Base-by-base conservation (phyloP, 495 filamentous ascomycete genomes). In the Penicillium silybi region DNA sequence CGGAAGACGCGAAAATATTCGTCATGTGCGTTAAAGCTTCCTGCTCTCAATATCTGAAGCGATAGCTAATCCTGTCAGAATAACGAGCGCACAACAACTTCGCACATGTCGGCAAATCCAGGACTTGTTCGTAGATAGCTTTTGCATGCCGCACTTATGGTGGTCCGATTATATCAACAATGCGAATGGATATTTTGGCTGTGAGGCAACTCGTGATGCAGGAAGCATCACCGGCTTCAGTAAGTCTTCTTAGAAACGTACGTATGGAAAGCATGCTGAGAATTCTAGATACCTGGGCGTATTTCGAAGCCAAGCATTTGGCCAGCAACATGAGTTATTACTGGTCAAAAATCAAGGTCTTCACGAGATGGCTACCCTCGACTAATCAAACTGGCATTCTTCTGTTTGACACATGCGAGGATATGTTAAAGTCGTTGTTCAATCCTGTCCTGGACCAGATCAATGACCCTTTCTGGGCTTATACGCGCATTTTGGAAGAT, bases 261-360 rank as follows among this genome's bases (percentile, higher is more conserved):
- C 26, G 22, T 41, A 40, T 9, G 0, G 1, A 22, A 18, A 18
- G 6, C 1, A 11, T 23, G 15, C 15, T 9, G 3, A 44, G 13
- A 0, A 7, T 32, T 16, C 25, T 46, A 52, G 50, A 41, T 23
- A 46, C 26, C 0, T 52, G 50, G 50, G 25, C 35, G 4, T 46
- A 34, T 16, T 52, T 52, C 17, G 41, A 41, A 37, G n/a, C 37
- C 16, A 52, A 52, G 17, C 17, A 20, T 16, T 13, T 46, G 6
- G 13, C 9, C 9, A 15, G 4, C 4, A 25, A 39, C 13, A 50
- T 44, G 19, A 47, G 50, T 4, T 71, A 71, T 44, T 1, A 44
- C 3, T 71, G 68, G 68, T 52, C 59, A 32, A 69, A 68, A 46
- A 40, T 69, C 17, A 74, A 71, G 37, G 35, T 66, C 19, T 72